These are phyloP conservation scores for Candida namnaoensis DNA, from an alignment of 805 yeast species.

Conservation along the genomic window DNA sequence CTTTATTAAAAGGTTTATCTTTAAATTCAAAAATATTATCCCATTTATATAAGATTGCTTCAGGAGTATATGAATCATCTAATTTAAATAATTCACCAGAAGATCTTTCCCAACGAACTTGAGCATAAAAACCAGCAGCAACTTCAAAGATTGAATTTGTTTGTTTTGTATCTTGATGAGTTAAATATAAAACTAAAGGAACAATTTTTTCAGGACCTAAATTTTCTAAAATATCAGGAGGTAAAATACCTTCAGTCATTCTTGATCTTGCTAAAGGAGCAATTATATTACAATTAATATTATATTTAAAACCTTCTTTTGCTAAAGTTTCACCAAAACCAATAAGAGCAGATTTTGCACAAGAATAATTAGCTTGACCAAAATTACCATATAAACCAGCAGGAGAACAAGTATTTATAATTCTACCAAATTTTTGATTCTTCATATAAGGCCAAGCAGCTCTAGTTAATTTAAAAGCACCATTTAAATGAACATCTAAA, in stretches of 20 bases:
- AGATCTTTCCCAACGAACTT: slow-evolving; percentile 91
- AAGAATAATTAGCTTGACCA: slow-evolving; percentile 93
- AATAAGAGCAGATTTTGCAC: slow-evolving; percentile 84
- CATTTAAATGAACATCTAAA: slow-evolving; percentile 80
- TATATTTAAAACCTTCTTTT: slow-evolving; percentile 83
- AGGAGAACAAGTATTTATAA: slow-evolving; percentile 91
- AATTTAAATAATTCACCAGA: slow-evolving; percentile 81
- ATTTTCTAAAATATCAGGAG: slow-evolving; percentile 73
- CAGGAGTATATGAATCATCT: slow-evolving; percentile 72
- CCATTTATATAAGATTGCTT: slow-evolving; percentile 65
- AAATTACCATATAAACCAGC: slow-evolving; percentile 96
- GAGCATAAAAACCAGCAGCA: slow-evolving; percentile 91
- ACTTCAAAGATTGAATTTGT: slow-evolving; percentile 80
- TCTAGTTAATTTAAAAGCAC: slow-evolving; percentile 75
- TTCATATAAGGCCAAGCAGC: slow-evolving; percentile 92
- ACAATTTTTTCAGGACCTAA: slow-evolving; percentile 84
- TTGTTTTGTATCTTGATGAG: slow-evolving; percentile 55
- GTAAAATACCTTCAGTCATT: slow-evolving; percentile 89
- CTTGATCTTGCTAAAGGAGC: slow-evolving; percentile 94
- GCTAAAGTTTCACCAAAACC: slow-evolving; percentile 94
- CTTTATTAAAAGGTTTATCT: slow-evolving; percentile 42
- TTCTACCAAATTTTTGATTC: slow-evolving; percentile 80
- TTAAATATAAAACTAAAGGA: slow-evolving; percentile 79
- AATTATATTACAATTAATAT: slow-evolving; percentile 77
- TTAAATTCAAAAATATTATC: slow-evolving; percentile 55